Evolutionary conservation across 148 eudicot species (phyloP), one percentile per base, ranked within the genome.

Genomic region (Rhododendron ovatum): DNA sequence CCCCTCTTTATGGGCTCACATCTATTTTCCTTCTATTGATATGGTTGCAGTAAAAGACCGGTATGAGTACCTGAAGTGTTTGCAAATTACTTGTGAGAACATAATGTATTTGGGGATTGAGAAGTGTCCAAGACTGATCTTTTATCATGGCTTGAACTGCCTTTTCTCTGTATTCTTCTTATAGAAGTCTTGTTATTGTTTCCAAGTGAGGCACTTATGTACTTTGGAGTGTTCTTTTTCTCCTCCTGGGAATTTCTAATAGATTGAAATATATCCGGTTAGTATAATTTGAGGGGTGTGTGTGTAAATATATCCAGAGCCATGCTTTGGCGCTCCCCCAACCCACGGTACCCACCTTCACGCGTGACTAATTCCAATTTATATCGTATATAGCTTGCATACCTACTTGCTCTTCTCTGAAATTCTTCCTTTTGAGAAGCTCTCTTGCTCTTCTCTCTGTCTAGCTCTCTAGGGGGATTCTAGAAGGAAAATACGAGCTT

Each of bases 1-100:
- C 24, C 20, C 18, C 61, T 76, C 45, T 51, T 82, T 3, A 37
- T 22, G 39, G 22, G 26, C 17, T 78, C 71, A 18, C 73, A 18
- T 30, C 45, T 24, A 14, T 37, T 82, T 9, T 17, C 18, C 55
- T 28, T 33, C 57, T 47, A 14, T 74, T n/a, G 28, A 83, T 76
- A 53, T 76, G 80, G 82, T 75, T 82, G 85, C 88, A 75, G 85
- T 71, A 26, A 71, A n/a, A 71, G n/a, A 65, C 55, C 22, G 3
- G 41, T 33, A 45, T 15, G 12, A 26, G 33, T 59, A 18, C 55
- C 39, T 85, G 76, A 80, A 33, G 43, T 80, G 48, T 45, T 43
- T 76, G 51, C 39, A 75, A 86, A 28, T 22, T 26, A 20, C 37
- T 81, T 71, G 84, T 53, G 73, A 26, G 53, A 82, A 48, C 79